These are phyloP conservation scores for Cyclostephanos tholiformis DNA, from an alignment of 108 stramenopile genomes.

Conservation along the genomic window DNA sequence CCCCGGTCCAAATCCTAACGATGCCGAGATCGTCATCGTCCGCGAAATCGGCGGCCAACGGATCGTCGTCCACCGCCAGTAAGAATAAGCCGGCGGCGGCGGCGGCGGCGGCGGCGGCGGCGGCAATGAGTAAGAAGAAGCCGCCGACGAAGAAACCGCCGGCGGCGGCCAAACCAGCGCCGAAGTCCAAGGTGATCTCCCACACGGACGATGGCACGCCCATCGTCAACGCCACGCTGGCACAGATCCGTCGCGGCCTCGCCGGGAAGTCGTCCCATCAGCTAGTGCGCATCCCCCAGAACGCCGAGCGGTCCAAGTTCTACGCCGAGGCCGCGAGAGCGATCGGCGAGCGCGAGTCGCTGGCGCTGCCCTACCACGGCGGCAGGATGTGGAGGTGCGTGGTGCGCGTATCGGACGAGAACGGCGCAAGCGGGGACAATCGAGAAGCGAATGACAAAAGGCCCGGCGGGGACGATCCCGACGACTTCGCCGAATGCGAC, in stretches of 20 bases:
- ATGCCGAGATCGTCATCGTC: neutral
- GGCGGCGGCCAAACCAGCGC: neutral
- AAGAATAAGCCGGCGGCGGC: neutral
- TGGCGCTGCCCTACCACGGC: conserved; percentile 74
- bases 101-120: neutral
- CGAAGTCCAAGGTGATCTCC: conserved; percentile 22
- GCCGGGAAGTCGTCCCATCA: conserved; percentile 2
- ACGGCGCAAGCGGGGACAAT: conserved; percentile 39
- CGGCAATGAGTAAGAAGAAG: neutral
- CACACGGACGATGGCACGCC: conserved; percentile 48
- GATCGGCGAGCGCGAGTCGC: conserved; percentile 57
- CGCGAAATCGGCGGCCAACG: neutral
- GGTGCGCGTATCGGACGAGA: conserved; percentile 38
- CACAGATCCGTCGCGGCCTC: conserved; percentile 38
- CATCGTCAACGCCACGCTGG: conserved; percentile 41
- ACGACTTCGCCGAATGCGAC: conserved; percentile 20
- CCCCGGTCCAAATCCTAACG: too few relatives aligned
- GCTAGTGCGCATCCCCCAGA: conserved; percentile 40
- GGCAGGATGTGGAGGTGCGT: conserved; percentile 72
- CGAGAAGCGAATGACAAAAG: conserved; percentile 24
- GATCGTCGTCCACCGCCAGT: neutral
- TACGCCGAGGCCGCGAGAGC: conserved; percentile 65
- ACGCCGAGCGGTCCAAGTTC: conserved; percentile 50
- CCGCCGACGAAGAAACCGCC: conserved; percentile 13
- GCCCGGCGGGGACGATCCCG: neutral